Conservation (phyloP, 106 monocot genomes). For the Dendrobium nobile region DNA sequence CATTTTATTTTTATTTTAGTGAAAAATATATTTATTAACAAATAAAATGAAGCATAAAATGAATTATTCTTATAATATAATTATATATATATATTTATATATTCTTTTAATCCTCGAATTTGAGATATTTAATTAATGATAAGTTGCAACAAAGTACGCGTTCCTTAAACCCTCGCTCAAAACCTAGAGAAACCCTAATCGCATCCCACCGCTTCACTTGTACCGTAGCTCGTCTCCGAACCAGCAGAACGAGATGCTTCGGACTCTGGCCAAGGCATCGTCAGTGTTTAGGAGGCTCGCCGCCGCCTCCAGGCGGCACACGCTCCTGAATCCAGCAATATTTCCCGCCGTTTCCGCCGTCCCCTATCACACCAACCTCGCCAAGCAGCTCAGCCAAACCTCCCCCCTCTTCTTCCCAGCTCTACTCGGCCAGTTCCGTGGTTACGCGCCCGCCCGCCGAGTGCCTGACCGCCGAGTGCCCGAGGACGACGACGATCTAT, state of each 20-base stretch:
- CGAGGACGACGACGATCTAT: not conserved
- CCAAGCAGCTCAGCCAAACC: not conserved
- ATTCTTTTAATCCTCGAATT: too few species aligned
- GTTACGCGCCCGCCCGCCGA: not conserved
- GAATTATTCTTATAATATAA: too few species aligned
- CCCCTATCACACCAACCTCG: not conserved
- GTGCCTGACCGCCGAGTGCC: not conserved
- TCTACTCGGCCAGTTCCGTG: not conserved
- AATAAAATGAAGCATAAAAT: too few species aligned
- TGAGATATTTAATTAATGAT: too few species aligned
- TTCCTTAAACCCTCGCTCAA: not conserved
- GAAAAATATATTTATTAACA: too few species aligned
- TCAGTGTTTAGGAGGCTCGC: not conserved
- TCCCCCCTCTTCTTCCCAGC: not conserved
- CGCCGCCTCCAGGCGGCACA: not conserved
- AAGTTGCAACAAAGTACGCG: too few species aligned
- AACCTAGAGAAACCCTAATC: not conserved
- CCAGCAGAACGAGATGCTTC: not conserved
- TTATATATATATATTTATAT: too few species aligned
- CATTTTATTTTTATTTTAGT: too few species aligned
- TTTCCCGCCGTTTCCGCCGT: not conserved
- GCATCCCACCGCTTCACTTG: not conserved
- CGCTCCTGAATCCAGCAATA: not conserved
- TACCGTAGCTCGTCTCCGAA: not conserved
- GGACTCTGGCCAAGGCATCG: not conserved